These are phyloP conservation scores for Coniochaeta ligniaria DNA, from an alignment of 2,329 filamentous ascomycete genomes.

Conservation along the genomic window DNA sequence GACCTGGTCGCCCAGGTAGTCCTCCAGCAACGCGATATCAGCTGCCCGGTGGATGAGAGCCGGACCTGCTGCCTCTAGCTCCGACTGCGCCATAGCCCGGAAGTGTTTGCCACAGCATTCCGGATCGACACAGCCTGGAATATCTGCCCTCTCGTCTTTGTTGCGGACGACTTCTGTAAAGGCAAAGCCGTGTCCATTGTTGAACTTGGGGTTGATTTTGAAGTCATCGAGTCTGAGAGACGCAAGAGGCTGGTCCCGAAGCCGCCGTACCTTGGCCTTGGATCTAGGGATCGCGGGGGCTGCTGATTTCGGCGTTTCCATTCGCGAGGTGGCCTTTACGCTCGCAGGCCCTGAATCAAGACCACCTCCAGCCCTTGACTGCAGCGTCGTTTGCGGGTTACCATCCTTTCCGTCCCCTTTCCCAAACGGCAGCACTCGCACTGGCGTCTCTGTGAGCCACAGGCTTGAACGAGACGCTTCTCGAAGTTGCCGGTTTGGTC, in stretches of 20 bases:
- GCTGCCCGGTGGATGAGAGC: slow-evolving; percentile 24
- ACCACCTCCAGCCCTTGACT: neutral
- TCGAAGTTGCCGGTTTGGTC: slow-evolving; percentile 15
- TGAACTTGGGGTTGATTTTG: slow-evolving; percentile 68
- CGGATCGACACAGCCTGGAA: slow-evolving; percentile 67
- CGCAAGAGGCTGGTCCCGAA: slow-evolving; percentile 51
- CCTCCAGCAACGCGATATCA: slow-evolving; percentile 45
- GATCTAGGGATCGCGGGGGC: neutral
- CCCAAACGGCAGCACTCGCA: slow-evolving; percentile 33
- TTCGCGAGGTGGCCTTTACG: neutral
- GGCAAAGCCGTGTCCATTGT: slow-evolving; percentile 65
- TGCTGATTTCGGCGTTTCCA: neutral
- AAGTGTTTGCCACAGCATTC: slow-evolving; percentile 73
- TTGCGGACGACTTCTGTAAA: slow-evolving; percentile 69
- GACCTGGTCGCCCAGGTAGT: slow-evolving; percentile 50
- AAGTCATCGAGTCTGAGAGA: slow-evolving; percentile 65
- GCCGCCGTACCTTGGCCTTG: slow-evolving; percentile 22
- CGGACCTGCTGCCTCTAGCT: slow-evolving; percentile 29
- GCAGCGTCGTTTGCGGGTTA: neutral
- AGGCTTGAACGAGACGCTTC: slow-evolving; percentile 8
- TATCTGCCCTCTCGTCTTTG: slow-evolving; percentile 58
- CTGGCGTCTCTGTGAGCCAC: slow-evolving; percentile 24
- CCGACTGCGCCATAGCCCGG: slow-evolving; percentile 53
- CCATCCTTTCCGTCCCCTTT: slow-evolving; percentile 10
- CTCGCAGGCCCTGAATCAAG: neutral